These are phyloP conservation scores for Dorcoceras hygrometricum DNA, from an alignment of 257 asterid species.

Conservation along the genomic window DNA sequence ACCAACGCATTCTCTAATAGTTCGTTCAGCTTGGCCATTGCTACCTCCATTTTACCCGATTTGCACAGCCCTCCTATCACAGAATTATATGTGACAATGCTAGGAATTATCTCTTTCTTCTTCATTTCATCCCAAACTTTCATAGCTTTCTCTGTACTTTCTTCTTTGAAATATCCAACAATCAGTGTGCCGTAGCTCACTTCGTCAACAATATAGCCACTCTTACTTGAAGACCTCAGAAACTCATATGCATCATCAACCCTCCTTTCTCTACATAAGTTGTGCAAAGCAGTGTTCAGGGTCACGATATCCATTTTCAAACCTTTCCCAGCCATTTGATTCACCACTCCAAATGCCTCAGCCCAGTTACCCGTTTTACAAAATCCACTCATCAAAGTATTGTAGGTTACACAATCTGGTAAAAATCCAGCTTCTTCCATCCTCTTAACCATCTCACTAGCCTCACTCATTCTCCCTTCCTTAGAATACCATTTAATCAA, in stretches of 20 bases:
- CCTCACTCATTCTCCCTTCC: slow-evolving; percentile 72
- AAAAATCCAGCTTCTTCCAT: slow-evolving; percentile 67
- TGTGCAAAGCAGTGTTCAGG: slow-evolving; percentile 59
- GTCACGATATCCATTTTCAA: slow-evolving; percentile 78
- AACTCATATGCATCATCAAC: slow-evolving; percentile 59
- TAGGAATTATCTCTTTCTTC: slow-evolving; percentile 52
- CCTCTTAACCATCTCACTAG: slow-evolving; percentile 36
- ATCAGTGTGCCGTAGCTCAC: slow-evolving; percentile 85
- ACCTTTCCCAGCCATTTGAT: slow-evolving; percentile 57
- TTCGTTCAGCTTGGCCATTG: slow-evolving; percentile 57
- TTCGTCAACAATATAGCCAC: slow-evolving; percentile 75
- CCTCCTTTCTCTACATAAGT: slow-evolving; percentile 55
- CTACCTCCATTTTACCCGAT: slow-evolving; percentile 56
- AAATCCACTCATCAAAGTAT: slow-evolving; percentile 64
- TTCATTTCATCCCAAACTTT: slow-evolving; percentile 84
- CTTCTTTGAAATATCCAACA: slow-evolving; percentile 68
- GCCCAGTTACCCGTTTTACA: slow-evolving; percentile 63
- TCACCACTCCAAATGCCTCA: slow-evolving; percentile 67
- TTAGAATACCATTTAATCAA: slow-evolving; percentile 73
- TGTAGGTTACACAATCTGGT: slow-evolving; percentile 65
- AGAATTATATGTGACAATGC: slow-evolving; percentile 64
- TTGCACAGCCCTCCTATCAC: slow-evolving; percentile 77
- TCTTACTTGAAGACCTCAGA: slow-evolving; percentile 49
- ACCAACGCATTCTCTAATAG: slow-evolving; percentile 66
- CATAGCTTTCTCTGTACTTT: slow-evolving; percentile 47